Base-by-base conservation (phyloP, 306 rosid genomes). In the Quercus bicolor region DNA sequence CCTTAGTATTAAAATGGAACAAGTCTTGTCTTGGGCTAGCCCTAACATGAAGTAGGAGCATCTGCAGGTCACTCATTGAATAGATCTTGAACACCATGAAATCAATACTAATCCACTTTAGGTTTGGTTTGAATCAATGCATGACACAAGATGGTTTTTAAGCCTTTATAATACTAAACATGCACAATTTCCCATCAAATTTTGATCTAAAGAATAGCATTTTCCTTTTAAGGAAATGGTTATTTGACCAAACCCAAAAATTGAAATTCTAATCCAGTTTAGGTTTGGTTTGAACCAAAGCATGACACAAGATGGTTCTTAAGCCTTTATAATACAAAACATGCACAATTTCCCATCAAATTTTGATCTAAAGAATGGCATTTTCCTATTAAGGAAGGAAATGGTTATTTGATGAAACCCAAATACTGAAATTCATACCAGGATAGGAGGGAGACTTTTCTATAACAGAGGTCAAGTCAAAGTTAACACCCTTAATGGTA, bases 401-500 rank as follows among this genome's bases (percentile, higher is more conserved):
- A 20, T 15, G 18, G 31, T 31, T 64, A 64, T 0, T 6, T 31
- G 45, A 73, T 14, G 12, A 29, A 72, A 72, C 31, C 14, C 21
- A 16, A 79, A 19, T 23, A 48, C 14, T 45, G 55, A 8, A 56
- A 29, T 43, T 59, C 69, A 56, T 69, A 83, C 78, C 53, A 4
- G 78, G 73, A 76, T 71, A 56, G 51, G 53, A 20, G 53, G 87
- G 62, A 15, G 73, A 76, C 2, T 56, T 79, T 5, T 73, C 73
- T 7, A 72, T 18, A 19, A 84, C 33, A 6, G 73, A 7, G 48
- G 84, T 24, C 73, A 84, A 72, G 69, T 80, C 87, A 76, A 56
- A 84, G 87, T 80, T 76, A 78, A 76, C 69, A 45, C 75, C 82
- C 68, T 64, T 76, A 66, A 76, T 57, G 4, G 76, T 11, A 80